phyloP scores from a whole-genome alignment of 2,329 filamentous ascomycete genomes.

The Purpureocillium lavendulum region DNA sequence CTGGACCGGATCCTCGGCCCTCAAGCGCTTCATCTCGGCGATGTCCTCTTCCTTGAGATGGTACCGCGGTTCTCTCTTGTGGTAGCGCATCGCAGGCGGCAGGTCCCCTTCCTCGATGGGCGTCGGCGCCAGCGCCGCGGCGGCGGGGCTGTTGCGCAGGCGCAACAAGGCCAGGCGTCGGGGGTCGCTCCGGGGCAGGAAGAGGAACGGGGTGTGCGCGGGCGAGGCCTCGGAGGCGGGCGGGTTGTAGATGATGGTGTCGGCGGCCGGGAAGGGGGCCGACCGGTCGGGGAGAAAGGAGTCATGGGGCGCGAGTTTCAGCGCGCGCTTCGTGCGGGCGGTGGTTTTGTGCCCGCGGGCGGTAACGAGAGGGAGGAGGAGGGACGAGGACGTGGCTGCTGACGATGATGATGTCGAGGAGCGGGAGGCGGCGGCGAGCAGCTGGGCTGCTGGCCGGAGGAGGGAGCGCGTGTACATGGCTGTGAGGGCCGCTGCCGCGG shows the following conservation, averaged over 20 bases:
- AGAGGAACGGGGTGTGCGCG: conserved; percentile 58
- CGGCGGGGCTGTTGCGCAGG: conserved; percentile 26
- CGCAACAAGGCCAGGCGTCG: conserved; percentile 41
- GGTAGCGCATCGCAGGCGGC: conserved; percentile 25
- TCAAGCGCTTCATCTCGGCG: conserved; percentile 49
- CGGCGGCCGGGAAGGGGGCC: conserved; percentile 18
- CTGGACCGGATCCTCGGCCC: conserved; percentile 40
- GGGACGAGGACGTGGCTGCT: background rate
- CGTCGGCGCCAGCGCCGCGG: conserved; percentile 9
- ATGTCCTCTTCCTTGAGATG: conserved; percentile 48
- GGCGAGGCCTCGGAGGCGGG: conserved; percentile 47
- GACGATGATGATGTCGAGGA: conserved; percentile 7
- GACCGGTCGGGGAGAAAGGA: conserved; percentile 42
- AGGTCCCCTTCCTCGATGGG: conserved; percentile 15
- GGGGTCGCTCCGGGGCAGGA: conserved; percentile 50
- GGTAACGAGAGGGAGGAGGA: conserved; percentile 14
- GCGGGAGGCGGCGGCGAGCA: conserved; percentile 18
- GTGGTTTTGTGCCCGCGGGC: conserved; percentile 41
- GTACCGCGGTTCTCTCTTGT: conserved; percentile 30
- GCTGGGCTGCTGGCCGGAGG: conserved; percentile 23
- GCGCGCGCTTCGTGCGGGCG: conserved; percentile 44
- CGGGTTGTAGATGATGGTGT: conserved; percentile 48
- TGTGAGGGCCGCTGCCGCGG: background rate
- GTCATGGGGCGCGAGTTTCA: conserved; percentile 52
- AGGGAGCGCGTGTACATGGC: conserved; percentile 27